These are phyloP conservation scores for Sutorius eximius DNA, from an alignment of 1,284 basidiomycete genomes.

Conservation along the genomic window DNA sequence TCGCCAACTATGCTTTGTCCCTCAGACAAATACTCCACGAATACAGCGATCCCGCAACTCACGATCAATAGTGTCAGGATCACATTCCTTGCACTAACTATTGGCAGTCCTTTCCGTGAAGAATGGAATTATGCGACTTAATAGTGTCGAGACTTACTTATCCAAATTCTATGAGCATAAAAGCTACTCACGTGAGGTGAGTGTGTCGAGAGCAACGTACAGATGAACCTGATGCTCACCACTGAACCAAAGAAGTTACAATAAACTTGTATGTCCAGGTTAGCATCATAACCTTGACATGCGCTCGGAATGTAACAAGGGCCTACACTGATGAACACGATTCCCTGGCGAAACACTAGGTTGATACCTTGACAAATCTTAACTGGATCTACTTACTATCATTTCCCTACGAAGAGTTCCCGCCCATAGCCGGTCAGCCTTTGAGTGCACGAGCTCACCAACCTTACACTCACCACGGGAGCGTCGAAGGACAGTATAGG, in stretches of 20 bases:
- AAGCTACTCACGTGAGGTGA: slow-evolving; percentile 7
- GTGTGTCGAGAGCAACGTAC: neutral
- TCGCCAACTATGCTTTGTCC: no score
- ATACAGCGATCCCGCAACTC: no score
- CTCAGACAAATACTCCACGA: no score
- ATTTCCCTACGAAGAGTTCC: slow-evolving; percentile 5
- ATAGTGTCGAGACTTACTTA: slow-evolving; percentile 8
- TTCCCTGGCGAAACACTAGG: neutral
- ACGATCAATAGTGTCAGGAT: no score
- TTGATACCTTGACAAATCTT: neutral
- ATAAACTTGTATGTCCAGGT: slow-evolving; percentile 1
- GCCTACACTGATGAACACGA: neutral
- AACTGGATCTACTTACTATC: neutral
- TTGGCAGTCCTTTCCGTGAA: no score
- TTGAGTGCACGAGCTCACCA: neutral
- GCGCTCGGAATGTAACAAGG: neutral
- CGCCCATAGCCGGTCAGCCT: neutral
- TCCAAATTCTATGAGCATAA: slow-evolving; percentile 20
- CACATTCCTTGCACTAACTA: no score
- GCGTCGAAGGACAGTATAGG: neutral
- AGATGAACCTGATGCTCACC: neutral
- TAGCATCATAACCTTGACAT: neutral
- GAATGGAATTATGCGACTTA: no score
- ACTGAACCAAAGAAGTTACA: slow-evolving; percentile 11
- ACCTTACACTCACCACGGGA: slow-evolving; percentile 11